These are phyloP conservation scores for Hericium rajendrae DNA, from an alignment of 768 basidiomycete species.

Conservation along the genomic window DNA sequence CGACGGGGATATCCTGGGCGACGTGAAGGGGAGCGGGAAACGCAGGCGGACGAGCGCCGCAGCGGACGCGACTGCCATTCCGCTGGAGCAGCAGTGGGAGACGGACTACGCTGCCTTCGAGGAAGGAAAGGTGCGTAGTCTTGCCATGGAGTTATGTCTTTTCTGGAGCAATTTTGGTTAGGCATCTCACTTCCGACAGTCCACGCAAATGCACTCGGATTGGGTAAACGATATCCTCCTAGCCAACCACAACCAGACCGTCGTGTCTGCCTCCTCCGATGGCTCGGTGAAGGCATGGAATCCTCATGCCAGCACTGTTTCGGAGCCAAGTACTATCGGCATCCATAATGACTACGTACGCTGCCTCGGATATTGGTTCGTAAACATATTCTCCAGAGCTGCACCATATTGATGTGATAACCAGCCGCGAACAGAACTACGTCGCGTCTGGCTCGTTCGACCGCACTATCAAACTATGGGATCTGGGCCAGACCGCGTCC, in stretches of 20 bases:
- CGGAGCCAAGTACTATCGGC: conserved; percentile 62
- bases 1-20: conserved; percentile 72
- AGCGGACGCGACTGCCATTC: conserved; percentile 25
- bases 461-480: conserved; percentile 91
- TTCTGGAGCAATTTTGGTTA: conserved; percentile 14
- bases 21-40: conserved; percentile 39
- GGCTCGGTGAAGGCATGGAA: conserved; percentile 92
- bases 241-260: conserved; percentile 90
- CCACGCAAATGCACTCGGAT: conserved; percentile 82
- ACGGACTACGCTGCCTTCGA: conserved; percentile 49
- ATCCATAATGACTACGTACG: conserved; percentile 78
- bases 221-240: conserved; percentile 95
- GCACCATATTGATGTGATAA: conserved; percentile 8
- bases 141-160: not conserved
- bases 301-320: conserved; percentile 55
- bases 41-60: conserved; percentile 24
- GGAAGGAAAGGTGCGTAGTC: conserved; percentile 37
- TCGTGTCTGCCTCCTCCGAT: conserved; percentile 92
- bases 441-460: conserved; percentile 93
- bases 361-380: conserved; percentile 64
- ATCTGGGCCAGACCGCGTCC: conserved; percentile 33
- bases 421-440: conserved; percentile 74
- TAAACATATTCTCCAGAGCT: conserved; percentile 1
- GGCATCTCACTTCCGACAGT: conserved; percentile 72
- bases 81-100: conserved; percentile 75